Conservation (phyloP, 2,329 filamentous ascomycete species). For the Pestalotiopsis sp. region DNA sequence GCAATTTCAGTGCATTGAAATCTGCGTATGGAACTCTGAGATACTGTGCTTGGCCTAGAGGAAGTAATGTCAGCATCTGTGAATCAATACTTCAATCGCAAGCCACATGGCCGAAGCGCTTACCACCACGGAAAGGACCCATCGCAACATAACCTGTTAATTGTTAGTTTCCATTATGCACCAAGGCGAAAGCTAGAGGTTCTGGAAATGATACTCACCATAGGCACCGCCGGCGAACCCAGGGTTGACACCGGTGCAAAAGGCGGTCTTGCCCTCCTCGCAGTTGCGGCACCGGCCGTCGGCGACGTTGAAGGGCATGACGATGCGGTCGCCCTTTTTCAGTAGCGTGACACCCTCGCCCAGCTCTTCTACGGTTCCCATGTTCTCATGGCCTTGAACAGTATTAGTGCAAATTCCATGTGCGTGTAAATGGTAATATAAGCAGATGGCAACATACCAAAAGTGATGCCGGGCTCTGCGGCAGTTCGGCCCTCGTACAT, state of each 20-base stretch:
- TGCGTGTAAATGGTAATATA: not conserved
- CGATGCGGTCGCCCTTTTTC: constrained; percentile 63
- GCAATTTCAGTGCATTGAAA: constrained; percentile 64
- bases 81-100: not conserved
- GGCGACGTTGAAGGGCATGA: constrained; percentile 66
- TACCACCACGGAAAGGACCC: constrained; percentile 48
- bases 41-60: constrained; percentile 60
- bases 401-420: fast-evolving
- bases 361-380: constrained; percentile 56
- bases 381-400: constrained; percentile 51
- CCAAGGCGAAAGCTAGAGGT: too few relatives aligned
- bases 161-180: not conserved
- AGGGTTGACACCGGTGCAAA: constrained; percentile 64
- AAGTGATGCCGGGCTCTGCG: constrained; percentile 61
- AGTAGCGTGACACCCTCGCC: constrained; percentile 60
- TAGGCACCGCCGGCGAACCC: constrained; percentile 61
- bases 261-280: constrained; percentile 63
- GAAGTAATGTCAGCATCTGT: not conserved
- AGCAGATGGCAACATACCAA: constrained; percentile 38
- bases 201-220: constrained; percentile 21
- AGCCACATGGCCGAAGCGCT: not conserved
- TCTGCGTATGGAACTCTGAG: constrained; percentile 66
- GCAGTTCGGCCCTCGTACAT: constrained; percentile 68
- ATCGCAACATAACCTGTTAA: constrained; percentile 55
- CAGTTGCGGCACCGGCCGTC: constrained; percentile 64